Percentiles rank a stretch among this genome's conserved stretches.
Conservation (phyloP, 768 basidiomycete genomes). For the Kwoniella mangroviensis region DNA sequence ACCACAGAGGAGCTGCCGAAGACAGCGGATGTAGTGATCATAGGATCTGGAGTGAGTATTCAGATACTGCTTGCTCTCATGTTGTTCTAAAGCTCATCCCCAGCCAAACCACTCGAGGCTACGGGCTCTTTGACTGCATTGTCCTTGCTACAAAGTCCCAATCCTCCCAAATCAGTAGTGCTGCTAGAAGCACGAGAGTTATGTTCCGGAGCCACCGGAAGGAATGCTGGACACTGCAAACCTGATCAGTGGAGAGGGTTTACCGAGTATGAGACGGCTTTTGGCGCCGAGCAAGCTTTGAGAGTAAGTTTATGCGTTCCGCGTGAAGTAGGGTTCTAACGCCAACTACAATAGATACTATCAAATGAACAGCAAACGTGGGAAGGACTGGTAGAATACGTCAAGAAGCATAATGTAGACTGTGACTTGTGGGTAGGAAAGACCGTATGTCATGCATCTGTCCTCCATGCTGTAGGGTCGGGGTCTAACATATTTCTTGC, state of each 20-base stretch:
- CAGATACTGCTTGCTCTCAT: neutral
- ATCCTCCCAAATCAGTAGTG: slow-evolving; percentile 60
- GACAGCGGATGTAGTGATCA: slow-evolving; percentile 43
- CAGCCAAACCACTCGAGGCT: neutral
- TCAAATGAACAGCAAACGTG: slow-evolving; percentile 42
- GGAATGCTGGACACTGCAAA: slow-evolving; percentile 58
- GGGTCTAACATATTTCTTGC: no score
- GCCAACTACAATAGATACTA: slow-evolving; percentile 21
- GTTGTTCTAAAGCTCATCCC: neutral
- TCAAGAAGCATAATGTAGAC: slow-evolving; percentile 32
- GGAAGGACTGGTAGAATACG: slow-evolving; percentile 32
- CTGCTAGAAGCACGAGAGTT: slow-evolving; percentile 78
- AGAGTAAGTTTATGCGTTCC: slow-evolving; percentile 16
- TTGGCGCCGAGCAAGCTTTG: slow-evolving; percentile 33
- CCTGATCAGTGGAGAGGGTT: slow-evolving; percentile 39
- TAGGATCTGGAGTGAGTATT: slow-evolving; percentile 41
- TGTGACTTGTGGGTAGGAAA: slow-evolving; percentile 49
- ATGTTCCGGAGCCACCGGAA: slow-evolving; percentile 66
- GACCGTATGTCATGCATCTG: slow-evolving; percentile 26
- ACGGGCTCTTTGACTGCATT: slow-evolving; percentile 35
- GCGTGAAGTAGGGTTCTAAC: neutral
- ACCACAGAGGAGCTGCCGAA: slow-evolving; percentile 29
- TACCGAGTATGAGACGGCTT: slow-evolving; percentile 27
- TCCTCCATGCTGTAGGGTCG: no score
- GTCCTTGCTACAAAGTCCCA: slow-evolving; percentile 29